phyloP scores from a whole-genome alignment of 495 filamentous ascomycete genomes.

The Pseudotulostoma volvatum region DNA sequence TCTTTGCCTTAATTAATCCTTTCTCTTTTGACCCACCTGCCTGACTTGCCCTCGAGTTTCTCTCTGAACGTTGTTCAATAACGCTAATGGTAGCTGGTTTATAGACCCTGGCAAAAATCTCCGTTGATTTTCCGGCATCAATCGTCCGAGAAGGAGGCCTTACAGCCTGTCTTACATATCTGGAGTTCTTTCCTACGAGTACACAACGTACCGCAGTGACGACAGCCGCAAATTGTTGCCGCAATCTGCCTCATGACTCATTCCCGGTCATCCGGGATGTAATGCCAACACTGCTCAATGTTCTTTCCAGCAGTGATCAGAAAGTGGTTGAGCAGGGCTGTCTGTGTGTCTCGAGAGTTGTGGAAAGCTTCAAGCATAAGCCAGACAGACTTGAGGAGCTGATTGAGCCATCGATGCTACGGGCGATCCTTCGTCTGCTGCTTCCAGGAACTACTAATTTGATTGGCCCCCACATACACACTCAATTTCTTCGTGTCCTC shows the following conservation, averaged over 20 bases:
- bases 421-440: conserved; percentile 74
- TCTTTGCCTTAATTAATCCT: not conserved
- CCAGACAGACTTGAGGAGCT: conserved; percentile 81
- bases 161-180: conserved; percentile 79
- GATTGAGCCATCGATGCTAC: conserved; percentile 70
- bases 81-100: not conserved
- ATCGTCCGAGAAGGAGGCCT: conserved; percentile 94
- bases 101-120: conserved; percentile 89
- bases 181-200: conserved; percentile 96
- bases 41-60: too few species aligned
- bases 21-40: not conserved
- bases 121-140: conserved; percentile 84
- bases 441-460: conserved; percentile 91
- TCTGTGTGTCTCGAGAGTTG: conserved; percentile 88
- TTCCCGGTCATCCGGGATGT: conserved; percentile 80
- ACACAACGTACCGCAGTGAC: conserved; percentile 94
- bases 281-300: conserved; percentile 86
- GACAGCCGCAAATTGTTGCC: conserved; percentile 94
- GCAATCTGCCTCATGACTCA: conserved; percentile 84
- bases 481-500: conserved; percentile 83
- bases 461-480: conserved; percentile 90
- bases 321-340: conserved; percentile 95
- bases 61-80: not conserved
- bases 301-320: conserved; percentile 82
- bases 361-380: conserved; percentile 86